Evolutionary conservation across 192 early-diverging fungal species (phyloP), one percentile per base, ranked within the genome.

Genomic region (Lunasporangiospora selenospora): DNA sequence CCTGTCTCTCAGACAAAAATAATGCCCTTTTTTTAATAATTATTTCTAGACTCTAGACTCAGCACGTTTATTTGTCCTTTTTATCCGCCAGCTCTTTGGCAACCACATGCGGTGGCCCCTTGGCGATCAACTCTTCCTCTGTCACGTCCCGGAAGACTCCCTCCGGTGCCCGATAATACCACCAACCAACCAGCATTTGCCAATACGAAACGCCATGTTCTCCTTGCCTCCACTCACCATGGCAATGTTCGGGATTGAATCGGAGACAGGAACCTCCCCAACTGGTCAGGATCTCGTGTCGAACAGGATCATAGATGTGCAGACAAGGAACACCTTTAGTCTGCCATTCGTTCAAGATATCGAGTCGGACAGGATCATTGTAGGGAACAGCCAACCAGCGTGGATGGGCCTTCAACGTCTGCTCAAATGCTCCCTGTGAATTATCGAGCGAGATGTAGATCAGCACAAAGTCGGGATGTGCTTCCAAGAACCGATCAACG

Each of bases 271-370:
- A 69, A 0, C 66, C 66, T 40, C 66, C 66, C 66, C 66, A 69
- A 52, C 58, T 69, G 23, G 58, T 69, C 51, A 69, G 21, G 45
- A 69, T 60, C 16, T 48, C 51, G 15, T 69, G 66, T 21, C 54
- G 58, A 2, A 69, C 51, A 47, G 66, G 66, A 23, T 61, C 58
- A 21, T 69, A 69, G 51, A 69, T 49, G 21, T 60, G 57, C 38
- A 69, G 24, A n/a, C 66, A 60, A 9, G 66, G 66, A 2, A 69
- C 57, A 15, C 66, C 58, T 13, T 59, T 59, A 4, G 50, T 59
- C 45, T 69, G 66, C 66, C 66, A 69, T n/a, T 69, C 66, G 37
- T 60, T 69, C 50, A 69, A 33, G 37, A 69, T 60, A 16, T 69
- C 66, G 34, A 27, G 6, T 40, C 32, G 47, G 39, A 71, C 33